A percentile compares a stretch with the other conserved stretches of the same genome.
These are phyloP conservation scores for Cladophialophora bantiana DNA, from an alignment of 2,329 filamentous ascomycete species.

Conservation along the genomic window DNA sequence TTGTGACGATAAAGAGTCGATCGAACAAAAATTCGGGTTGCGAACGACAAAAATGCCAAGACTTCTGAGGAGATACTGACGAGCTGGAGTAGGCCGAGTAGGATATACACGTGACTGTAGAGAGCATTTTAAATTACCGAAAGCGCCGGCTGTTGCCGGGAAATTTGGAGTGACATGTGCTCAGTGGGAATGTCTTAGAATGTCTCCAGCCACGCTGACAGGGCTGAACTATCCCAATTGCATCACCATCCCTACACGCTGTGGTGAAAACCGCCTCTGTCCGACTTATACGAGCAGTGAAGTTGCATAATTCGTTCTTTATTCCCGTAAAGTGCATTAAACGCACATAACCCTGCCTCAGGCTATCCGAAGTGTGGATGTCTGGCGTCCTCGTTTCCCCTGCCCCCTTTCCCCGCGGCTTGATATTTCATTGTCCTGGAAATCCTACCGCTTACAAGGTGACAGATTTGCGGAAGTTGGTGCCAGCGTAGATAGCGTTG, in stretches of 20 bases:
- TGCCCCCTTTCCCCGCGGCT: background rate
- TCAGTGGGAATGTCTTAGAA: no score
- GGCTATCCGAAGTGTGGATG: constrained; percentile 4
- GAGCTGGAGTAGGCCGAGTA: no score
- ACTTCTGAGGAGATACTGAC: background rate
- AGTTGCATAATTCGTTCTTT: constrained; percentile 1
- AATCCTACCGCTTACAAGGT: constrained; percentile 70
- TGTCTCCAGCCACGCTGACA: no score
- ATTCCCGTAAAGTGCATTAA: constrained; percentile 4
- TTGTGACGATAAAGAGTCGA: background rate
- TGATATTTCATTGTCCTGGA: background rate
- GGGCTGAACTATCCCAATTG: no score
- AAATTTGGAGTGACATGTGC: no score
- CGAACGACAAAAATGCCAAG: background rate
- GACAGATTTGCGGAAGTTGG: constrained; percentile 89
- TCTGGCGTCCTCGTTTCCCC: background rate
- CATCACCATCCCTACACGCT: no score
- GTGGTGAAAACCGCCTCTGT: no score
- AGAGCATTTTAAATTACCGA: background rate
- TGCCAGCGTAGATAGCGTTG: constrained; percentile 88
- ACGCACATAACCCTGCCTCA: background rate
- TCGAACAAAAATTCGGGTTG: background rate
- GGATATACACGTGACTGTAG: background rate
- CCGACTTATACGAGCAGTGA: background rate
- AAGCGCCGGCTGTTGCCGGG: background rate